Base-by-base conservation (phyloP, 768 basidiomycete species). In the Serendipita sp. region DNA sequence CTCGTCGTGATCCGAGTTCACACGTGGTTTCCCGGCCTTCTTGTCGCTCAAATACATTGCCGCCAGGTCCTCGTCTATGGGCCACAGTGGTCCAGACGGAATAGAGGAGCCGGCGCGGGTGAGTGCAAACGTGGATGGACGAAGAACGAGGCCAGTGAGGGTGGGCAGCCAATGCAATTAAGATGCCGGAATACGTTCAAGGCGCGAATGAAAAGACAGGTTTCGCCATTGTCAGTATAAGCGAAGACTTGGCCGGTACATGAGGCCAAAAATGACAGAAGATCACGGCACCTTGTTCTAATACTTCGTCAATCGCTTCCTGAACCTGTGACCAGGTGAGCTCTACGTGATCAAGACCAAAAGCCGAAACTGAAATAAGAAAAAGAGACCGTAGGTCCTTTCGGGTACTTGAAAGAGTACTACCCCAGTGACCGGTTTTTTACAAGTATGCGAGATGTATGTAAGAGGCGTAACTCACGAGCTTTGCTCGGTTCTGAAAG, bases 21-120 rank as follows among this genome's bases (percentile, higher is more conserved):
- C 77, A n/a, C 88, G 80, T n/a, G 77, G 74, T 3, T 76, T 68
- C 30, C 80, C 80, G 30, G 81, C 83, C 69, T 83, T 84, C 75
- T 89, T 88, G 71, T 93, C 90, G 1, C 85, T 91, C 64, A 98
- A 82, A 75, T 97, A 93, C 95, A 98, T 96, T 0, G 91, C 90
- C 46, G 85, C 85, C 71, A 98, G 73, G 73, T 98, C 95, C 72
- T 96, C 94, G 69, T 97, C 95, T 95, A 11, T n/a, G 65, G 23
- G 23, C 1, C 23, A 23, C 23, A 23, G 23, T 23, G 23, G 23
- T 23, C 23, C 23, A 23, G 15, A 66, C 35, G 32, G 23, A 23
- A 23, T 23, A 23, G 23, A 23, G 23, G 23, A 23, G 23, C 23
- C 23, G 23, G 23, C 23, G 23, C 23, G 23, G 23, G 23, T 23